Evolutionary conservation across 2,329 filamentous ascomycete genomes (phyloP).

Genomic region (Talaromyces islandicus): DNA sequence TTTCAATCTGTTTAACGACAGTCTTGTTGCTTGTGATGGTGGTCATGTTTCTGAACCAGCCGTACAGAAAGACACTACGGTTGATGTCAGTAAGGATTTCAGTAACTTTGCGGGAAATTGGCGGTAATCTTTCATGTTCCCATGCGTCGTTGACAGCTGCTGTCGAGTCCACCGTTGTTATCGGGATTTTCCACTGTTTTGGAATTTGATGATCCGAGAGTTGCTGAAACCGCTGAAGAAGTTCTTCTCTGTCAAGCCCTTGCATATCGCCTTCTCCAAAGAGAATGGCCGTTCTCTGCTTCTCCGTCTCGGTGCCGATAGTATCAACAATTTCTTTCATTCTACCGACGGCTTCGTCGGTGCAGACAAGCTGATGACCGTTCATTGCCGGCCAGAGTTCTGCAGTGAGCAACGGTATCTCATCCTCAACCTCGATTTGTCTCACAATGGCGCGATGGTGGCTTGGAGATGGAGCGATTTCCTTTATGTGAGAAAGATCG

Average conservation of each 20-base stretch:
- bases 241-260: slow-evolving; percentile 23
- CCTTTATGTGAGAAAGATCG: slow-evolving; percentile 59
- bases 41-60: slow-evolving; percentile 58
- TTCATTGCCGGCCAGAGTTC: slow-evolving; percentile 58
- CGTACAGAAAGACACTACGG: slow-evolving; percentile 63
- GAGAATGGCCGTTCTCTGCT: slow-evolving; percentile 53
- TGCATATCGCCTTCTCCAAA: slow-evolving; percentile 43
- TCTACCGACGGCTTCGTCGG: slow-evolving; percentile 57
- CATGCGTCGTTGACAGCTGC: slow-evolving; percentile 29
- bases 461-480: slow-evolving; percentile 42
- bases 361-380: slow-evolving; percentile 57
- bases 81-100: slow-evolving; percentile 56
- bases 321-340: slow-evolving; percentile 62
- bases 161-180: slow-evolving; percentile 49
- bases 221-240: slow-evolving; percentile 33
- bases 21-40: slow-evolving; percentile 67
- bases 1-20: slow-evolving; percentile 61
- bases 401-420: slow-evolving; percentile 54
- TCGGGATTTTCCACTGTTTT: slow-evolving; percentile 53
- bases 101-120: slow-evolving; percentile 37
- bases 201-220: slow-evolving; percentile 53
- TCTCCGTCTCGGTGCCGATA: slow-evolving; percentile 59
- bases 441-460: slow-evolving; percentile 56
- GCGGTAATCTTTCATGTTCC: slow-evolving; percentile 38
- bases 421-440: slow-evolving; percentile 60